These are phyloP conservation scores for Fraxinus angustifolia DNA, from an alignment of 305 asterid species.

Conservation along the genomic window DNA sequence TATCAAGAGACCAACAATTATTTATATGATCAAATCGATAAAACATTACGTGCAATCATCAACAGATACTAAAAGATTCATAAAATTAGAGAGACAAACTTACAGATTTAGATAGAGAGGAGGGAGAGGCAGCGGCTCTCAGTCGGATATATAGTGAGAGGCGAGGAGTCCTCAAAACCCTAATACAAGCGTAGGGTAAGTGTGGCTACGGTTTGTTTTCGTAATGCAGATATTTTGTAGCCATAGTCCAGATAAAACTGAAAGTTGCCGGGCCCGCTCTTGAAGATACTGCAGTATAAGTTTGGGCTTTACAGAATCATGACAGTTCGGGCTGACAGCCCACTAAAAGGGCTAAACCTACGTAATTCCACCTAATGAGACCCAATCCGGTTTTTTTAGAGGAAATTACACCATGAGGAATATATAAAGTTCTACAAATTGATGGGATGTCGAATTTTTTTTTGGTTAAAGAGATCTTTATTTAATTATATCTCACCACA, in stretches of 20 bases:
- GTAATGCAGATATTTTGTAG: background rate
- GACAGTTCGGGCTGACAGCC: background rate
- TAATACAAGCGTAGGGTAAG: background rate
- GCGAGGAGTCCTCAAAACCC: background rate
- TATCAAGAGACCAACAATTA: background rate
- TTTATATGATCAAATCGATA: background rate
- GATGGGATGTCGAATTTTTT: too few species aligned
- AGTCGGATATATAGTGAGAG: background rate
- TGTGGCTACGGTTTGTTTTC: conserved; percentile 1
- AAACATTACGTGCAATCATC: background rate
- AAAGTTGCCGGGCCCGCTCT: too few species aligned
- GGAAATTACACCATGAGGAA: too few species aligned
- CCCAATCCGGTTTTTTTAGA: too few species aligned
- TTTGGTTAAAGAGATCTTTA: too few species aligned
- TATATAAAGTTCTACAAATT: too few species aligned
- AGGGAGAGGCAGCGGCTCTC: background rate
- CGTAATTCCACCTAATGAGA: background rate
- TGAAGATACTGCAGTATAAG: too few species aligned
- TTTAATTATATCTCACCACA: too few species aligned
- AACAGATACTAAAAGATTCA: background rate
- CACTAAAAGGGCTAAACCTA: background rate
- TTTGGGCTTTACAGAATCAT: too few species aligned
- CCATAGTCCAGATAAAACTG: too few species aligned
- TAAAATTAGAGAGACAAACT: background rate
- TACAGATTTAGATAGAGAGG: background rate